Percentiles rank a stretch among this genome's conserved stretches.
These are phyloP conservation scores for Groenewaldozyma salmanticensis DNA, from an alignment of 805 yeast genomes.

Conservation along the genomic window DNA sequence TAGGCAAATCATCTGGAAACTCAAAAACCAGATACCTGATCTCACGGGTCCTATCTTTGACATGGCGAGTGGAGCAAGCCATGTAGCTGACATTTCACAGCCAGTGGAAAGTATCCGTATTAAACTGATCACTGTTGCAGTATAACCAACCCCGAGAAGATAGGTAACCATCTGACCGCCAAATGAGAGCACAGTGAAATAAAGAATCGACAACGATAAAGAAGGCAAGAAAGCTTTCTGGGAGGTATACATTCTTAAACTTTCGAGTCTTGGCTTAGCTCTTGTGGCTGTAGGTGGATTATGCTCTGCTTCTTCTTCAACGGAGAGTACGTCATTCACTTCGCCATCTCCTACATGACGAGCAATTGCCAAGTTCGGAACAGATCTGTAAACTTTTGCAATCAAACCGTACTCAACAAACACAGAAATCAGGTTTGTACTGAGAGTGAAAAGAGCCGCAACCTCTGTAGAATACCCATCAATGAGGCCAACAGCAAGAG, in stretches of 20 bases:
- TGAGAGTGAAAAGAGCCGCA: conserved; percentile 24
- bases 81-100: conserved; percentile 28
- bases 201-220: conserved; percentile 23
- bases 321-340: background rate
- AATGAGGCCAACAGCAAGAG: conserved; percentile 28
- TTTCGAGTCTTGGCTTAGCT: background rate
- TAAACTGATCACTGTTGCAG: conserved; percentile 25
- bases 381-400: conserved; percentile 25
- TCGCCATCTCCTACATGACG: too few relatives aligned
- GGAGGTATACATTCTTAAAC: conserved; percentile 15
- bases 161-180: conserved; percentile 31
- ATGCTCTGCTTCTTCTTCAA: conserved; percentile 1
- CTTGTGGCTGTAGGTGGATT: background rate
- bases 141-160: conserved; percentile 25
- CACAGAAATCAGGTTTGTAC: conserved; percentile 24
- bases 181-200: conserved; percentile 33
- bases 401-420: conserved; percentile 29
- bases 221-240: conserved; percentile 27
- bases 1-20: conserved; percentile 25
- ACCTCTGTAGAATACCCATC: conserved; percentile 19
- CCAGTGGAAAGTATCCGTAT: conserved; percentile 27
- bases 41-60: conserved; percentile 22
- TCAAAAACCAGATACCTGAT: conserved; percentile 25
- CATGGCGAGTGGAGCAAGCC: conserved; percentile 25
- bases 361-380: conserved; percentile 22